Base-by-base conservation (phyloP, 2,329 filamentous ascomycete species). In the Hypoxylon sp. region DNA sequence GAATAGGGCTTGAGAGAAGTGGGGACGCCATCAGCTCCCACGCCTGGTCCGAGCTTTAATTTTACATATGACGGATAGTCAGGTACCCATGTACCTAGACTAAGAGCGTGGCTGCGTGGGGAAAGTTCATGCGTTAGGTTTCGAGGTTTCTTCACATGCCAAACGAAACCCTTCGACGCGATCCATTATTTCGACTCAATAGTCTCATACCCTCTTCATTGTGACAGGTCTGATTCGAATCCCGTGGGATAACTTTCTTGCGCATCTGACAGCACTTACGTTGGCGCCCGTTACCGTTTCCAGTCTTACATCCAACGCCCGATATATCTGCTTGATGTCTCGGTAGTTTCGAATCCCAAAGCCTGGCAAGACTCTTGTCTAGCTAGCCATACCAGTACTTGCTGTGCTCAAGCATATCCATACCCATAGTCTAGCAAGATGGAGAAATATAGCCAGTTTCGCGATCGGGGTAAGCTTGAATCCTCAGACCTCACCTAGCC, bases 381-480 rank as follows among this genome's bases (percentile, higher is more conserved):
- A 42, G 7, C 20, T 32, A 45, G 33, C 22, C 45, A 22, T 42
- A 16, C 45, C 16, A 30, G 11, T n/a, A 40, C 16, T n/a, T 45
- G 11, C 38, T 28, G 4, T 11, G 18, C 11, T 16, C 5, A n/a
- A 50, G 28, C 33, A 26, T 26, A 26, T n/a, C n/a, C 38, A 46
- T 18, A 38, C 30, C 9, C 16, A 9, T 40, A 30, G 11, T 16
- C 12, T 12, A n/a, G 18, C 40, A 69, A 16, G 2, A 97, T 97
- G 94, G 94, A 97, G 83, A 97, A 96, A 79, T 97, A 93, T 78
- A 95, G 92, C 61, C 93, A 97, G 78, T 97, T 93, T 76, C 90
- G 94, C 73, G 94, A 97, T 80, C 89, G 91, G 88, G 93, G 93
- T 92, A 82, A 70, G 76, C 55, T 48, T 52, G 24, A 61, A 24